phyloP scores from a whole-genome alignment of 106 monocot species.

The Dendrobium nobile region DNA sequence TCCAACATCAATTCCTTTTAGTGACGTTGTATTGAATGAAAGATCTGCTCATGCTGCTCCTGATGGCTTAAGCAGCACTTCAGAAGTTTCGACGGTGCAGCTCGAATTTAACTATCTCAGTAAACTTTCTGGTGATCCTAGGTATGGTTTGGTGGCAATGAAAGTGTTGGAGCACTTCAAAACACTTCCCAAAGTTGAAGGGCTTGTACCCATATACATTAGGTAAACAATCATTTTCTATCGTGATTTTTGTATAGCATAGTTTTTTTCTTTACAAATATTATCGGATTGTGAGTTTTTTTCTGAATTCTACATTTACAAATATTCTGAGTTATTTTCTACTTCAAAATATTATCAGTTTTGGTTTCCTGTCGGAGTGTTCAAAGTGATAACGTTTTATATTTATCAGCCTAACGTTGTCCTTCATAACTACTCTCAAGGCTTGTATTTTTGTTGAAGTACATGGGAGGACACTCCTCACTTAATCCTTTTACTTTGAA shows the following conservation, averaged over 20 bases:
- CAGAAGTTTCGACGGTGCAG: slow-evolving; percentile 85
- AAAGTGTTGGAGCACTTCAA: slow-evolving; percentile 82
- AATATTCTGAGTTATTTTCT: background rate
- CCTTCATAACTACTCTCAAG: background rate
- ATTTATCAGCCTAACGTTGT: background rate
- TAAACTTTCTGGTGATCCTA: slow-evolving; percentile 67
- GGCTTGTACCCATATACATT: slow-evolving; percentile 88
- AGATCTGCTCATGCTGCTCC: slow-evolving; percentile 77
- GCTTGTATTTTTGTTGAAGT: no score
- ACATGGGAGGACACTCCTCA: background rate
- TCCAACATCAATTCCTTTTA: slow-evolving; percentile 83
- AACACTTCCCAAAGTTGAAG: slow-evolving; percentile 74
- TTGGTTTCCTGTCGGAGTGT: background rate
- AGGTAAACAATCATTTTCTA: slow-evolving; percentile 35
- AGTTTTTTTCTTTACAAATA: background rate
- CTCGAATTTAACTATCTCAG: slow-evolving; percentile 95
- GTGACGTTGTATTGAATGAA: slow-evolving; percentile 82
- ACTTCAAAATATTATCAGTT: background rate
- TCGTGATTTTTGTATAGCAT: background rate
- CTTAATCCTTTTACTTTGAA: background rate
- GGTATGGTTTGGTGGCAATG: slow-evolving; percentile 73
- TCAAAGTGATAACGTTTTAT: background rate
- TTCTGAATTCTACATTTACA: background rate
- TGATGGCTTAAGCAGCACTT: slow-evolving; percentile 86
- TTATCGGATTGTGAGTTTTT: background rate